phyloP scores from a whole-genome alignment of 2,329 filamentous ascomycete genomes.

The Elsinoe ampelina region DNA sequence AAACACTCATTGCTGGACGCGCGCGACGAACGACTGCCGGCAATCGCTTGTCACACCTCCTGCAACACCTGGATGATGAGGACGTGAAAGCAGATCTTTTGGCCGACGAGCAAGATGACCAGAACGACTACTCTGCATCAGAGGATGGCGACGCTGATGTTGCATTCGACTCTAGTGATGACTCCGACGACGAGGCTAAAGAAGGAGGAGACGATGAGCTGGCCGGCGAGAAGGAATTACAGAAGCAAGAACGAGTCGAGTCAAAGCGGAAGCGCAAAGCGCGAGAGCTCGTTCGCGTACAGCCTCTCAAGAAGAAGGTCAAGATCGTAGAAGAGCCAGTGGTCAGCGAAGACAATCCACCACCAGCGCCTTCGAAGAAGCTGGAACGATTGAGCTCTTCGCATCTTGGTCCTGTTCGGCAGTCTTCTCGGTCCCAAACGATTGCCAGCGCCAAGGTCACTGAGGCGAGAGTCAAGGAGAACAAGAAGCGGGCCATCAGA shows the following conservation, averaged over 20 bases:
- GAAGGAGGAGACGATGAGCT: slow-evolving; percentile 53
- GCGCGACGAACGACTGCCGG: slow-evolving; percentile 72
- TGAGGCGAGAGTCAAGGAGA: slow-evolving; percentile 63
- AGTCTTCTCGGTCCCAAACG: slow-evolving; percentile 54
- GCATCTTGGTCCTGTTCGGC: slow-evolving; percentile 52
- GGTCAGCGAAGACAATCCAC: slow-evolving; percentile 23
- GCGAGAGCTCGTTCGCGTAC: slow-evolving; percentile 46
- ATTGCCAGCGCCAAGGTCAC: slow-evolving; percentile 49
- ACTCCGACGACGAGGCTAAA: slow-evolving; percentile 58
- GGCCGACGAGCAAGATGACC: slow-evolving; percentile 48
- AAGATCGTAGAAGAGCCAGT: slow-evolving; percentile 34
- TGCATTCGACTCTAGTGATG: slow-evolving; percentile 75
- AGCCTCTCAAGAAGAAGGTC: slow-evolving; percentile 65
- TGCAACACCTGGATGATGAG: slow-evolving; percentile 48
- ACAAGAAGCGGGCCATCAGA: slow-evolving; percentile 60
- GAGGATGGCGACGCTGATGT: slow-evolving; percentile 56
- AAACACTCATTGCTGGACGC: slow-evolving; percentile 56
- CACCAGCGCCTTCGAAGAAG: slow-evolving; percentile 45
- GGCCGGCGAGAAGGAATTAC: slow-evolving; percentile 78
- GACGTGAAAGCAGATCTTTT: slow-evolving; percentile 34
- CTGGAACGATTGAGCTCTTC: slow-evolving; percentile 57
- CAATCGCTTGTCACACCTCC: slow-evolving; percentile 69
- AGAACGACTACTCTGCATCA: slow-evolving; percentile 39
- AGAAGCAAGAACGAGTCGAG: slow-evolving; percentile 63
- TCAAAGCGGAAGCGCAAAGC: slow-evolving; percentile 81